phyloP scores from a whole-genome alignment of 805 yeast species.

The Wickerhamiella australiensis region DNA sequence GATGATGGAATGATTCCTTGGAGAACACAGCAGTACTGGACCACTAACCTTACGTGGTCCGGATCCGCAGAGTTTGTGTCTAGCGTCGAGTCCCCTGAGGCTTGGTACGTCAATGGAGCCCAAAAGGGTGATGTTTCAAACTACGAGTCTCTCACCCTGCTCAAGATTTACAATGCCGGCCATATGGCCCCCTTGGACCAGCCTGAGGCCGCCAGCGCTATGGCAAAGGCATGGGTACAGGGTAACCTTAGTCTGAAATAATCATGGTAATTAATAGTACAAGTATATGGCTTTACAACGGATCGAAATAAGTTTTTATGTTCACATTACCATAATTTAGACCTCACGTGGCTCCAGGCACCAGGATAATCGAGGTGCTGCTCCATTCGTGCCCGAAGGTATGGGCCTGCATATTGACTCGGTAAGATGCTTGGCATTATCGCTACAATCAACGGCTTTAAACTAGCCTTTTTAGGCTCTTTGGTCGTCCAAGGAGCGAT shows the following conservation, averaged over 20 bases:
- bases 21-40: constrained; percentile 87
- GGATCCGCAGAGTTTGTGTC: constrained; percentile 42
- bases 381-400: too few relatives aligned
- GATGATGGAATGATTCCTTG: constrained; percentile 93
- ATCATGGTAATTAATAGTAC: too few relatives aligned
- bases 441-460: too few relatives aligned
- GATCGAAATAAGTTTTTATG: too few relatives aligned
- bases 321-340: too few relatives aligned
- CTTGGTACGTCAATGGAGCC: constrained; percentile 29
- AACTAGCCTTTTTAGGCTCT: too few relatives aligned
- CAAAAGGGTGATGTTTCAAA: constrained; percentile 55
- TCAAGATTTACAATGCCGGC: constrained; percentile 75
- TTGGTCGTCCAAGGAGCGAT: too few relatives aligned
- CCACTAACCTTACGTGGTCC: constrained; percentile 55
- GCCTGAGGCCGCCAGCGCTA: constrained; percentile 64
- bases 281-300: too few relatives aligned
- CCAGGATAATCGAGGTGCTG: too few relatives aligned
- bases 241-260: neutral
- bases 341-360: too few relatives aligned
- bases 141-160: constrained; percentile 53
- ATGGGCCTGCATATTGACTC: too few relatives aligned
- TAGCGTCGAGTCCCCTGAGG: constrained; percentile 24
- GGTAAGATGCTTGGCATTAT: too few relatives aligned
- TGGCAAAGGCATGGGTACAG: constrained; percentile 73
- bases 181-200: constrained; percentile 92